Evolutionary conservation across 1,139 yeast species (phyloP), one percentile per base, ranked within the genome.

Genomic region (Yamadazyma atmosphaerica): DNA sequence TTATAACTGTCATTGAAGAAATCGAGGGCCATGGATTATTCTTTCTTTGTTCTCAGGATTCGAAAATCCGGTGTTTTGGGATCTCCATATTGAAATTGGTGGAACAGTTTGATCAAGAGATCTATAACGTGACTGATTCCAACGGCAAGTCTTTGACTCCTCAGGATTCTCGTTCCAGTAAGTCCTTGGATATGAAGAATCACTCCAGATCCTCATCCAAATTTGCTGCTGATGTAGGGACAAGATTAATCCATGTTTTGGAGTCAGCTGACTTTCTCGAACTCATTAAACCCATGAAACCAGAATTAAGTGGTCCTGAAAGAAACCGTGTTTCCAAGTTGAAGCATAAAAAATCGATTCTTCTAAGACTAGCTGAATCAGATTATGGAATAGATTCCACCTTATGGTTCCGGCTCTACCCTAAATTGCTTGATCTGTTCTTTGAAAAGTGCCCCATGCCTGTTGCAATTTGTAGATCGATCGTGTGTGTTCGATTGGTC

Each of bases 311-410:
- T 60, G 78, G 76, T 37, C 96, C 96, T 0, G 98, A 94, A 59
- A 72, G 85, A 34, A 78, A 81, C 15, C 65, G 97, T 33, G 65
- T 90, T 13, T 54, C 81, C 1, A 86, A 85, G 50, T 61, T 92
- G 34, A 79, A 76, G 42, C 69, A 71, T 34, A 81, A 78, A 47
- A 79, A 79, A 43, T 86, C 85, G 23, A 75, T 86, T 2, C 62
- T 94, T 17, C 69, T 86, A 0, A 73, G 81, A 38, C 63, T 92
- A 11, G 96, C 96, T 0, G 96, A 87, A 51, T 86, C 96, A 2
- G 96, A 86, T 45, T 86, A 89, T 54, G 97, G 98, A 2, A 90
- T 92, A 8, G 98, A 94, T 59, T 83, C 95, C 1, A 96, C 98
- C 0, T 66, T 94, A 17, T 94, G 98, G 98, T 83, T 90, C 51